Evolutionary conservation across 2,329 filamentous ascomycete species (phyloP).

Genomic region (Acarospora socialis): DNA sequence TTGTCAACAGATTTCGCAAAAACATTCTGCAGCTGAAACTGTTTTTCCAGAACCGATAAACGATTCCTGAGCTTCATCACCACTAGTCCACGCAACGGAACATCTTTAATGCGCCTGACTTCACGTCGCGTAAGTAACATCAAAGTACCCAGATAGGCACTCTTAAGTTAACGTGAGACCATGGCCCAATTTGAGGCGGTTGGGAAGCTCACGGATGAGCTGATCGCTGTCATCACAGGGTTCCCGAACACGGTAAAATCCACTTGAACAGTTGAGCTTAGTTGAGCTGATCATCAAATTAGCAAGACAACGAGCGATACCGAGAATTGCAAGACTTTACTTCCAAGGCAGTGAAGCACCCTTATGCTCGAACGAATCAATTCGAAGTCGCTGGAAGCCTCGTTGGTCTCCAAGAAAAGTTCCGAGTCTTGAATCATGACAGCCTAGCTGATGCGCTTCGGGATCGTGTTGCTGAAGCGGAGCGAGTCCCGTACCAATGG

Average conservation of each 20-base stretch:
- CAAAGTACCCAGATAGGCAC: no score
- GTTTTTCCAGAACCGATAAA: no score
- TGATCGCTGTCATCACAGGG: constrained; percentile 51
- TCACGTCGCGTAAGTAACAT: no score
- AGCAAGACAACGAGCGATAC: constrained; percentile 20
- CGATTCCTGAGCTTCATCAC: no score
- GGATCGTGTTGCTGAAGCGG: constrained; percentile 45
- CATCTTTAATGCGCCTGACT: no score
- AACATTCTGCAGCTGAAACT: no score
- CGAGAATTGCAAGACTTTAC: no score
- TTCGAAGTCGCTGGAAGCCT: constrained; percentile 55
- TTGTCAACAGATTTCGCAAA: no score
- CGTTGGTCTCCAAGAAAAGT: constrained; percentile 70
- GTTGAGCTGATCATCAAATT: constrained; percentile 4
- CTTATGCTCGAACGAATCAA: constrained; percentile 51
- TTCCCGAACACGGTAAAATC: constrained; percentile 36
- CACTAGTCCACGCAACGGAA: no score
- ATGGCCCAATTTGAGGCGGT: constrained; percentile 62
- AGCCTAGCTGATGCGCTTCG: constrained; percentile 58
- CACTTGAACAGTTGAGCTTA: constrained; percentile 4
- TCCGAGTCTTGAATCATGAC: constrained; percentile 66
- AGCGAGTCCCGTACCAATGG: constrained; percentile 43
- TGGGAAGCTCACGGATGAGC: constrained; percentile 51
- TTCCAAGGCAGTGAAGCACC: constrained; percentile 20
- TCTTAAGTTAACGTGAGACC: no score